phyloP scores from a whole-genome alignment of 108 stramenopile genomes.

The Nannochloropsis oceanica region DNA sequence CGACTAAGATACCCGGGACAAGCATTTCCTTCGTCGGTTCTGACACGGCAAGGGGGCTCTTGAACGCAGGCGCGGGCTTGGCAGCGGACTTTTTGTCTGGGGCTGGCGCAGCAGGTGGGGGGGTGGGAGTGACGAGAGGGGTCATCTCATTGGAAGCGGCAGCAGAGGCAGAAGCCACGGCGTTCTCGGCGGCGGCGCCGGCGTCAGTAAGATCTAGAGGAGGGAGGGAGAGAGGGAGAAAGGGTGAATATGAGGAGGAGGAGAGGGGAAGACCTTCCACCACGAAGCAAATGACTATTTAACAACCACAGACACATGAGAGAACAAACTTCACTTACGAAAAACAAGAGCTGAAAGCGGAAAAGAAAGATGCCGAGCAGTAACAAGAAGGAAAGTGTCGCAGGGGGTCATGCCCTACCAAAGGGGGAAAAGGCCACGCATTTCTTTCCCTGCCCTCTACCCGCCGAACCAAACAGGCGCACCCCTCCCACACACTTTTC shows the following conservation, averaged over 20 bases:
- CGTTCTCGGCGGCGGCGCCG: neutral
- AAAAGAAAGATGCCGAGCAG: neutral
- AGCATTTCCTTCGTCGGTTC: neutral
- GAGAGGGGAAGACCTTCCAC: neutral
- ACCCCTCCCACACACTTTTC: neutral
- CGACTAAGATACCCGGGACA: neutral
- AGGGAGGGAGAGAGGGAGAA: neutral
- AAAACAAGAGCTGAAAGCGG: neutral
- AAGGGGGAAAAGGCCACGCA: too few relatives aligned
- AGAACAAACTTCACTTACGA: neutral
- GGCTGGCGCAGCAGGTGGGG: neutral
- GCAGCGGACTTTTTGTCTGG: neutral
- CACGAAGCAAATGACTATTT: neutral
- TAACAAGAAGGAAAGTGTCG: neutral
- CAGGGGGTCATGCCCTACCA: too few relatives aligned
- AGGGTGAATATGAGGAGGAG: too few relatives aligned
- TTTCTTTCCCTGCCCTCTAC: too few relatives aligned
- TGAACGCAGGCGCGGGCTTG: neutral
- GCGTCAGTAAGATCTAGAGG: neutral
- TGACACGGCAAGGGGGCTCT: neutral
- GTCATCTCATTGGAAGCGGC: neutral
- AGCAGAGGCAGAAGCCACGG: neutral
- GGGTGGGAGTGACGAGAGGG: neutral
- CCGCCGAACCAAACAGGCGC: neutral
- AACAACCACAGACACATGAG: neutral